Conservation (phyloP, 306 rosid genomes). For the Sicyos edulis region DNA sequence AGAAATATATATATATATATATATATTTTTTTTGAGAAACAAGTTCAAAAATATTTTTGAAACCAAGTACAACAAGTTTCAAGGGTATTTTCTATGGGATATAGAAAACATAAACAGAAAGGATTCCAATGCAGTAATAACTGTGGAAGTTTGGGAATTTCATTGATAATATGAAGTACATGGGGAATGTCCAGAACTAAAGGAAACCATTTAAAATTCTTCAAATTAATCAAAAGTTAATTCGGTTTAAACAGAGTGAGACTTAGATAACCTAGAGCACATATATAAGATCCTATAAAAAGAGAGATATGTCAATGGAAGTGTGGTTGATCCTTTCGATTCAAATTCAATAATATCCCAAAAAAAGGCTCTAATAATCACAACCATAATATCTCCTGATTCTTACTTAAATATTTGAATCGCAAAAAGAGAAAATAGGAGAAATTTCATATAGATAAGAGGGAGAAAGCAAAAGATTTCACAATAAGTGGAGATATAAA, state of each 20-base stretch:
- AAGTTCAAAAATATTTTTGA: too few species aligned
- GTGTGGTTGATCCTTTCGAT: not conserved
- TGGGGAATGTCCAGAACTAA: too few species aligned
- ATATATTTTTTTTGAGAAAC: too few species aligned
- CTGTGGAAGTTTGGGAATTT: too few species aligned
- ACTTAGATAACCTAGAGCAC: not conserved
- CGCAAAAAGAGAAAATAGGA: not conserved
- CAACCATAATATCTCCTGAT: not conserved
- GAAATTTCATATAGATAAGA: not conserved
- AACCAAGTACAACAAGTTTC: too few species aligned
- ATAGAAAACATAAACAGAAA: too few species aligned
- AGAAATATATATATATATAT: too few species aligned
- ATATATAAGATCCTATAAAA: not conserved
- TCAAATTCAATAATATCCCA: not conserved
- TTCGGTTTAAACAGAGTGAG: not conserved
- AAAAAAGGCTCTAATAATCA: not conserved
- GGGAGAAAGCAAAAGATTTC: not conserved
- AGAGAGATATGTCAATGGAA: not conserved
- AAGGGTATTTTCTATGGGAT: too few species aligned
- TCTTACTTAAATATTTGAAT: not conserved
- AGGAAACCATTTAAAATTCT: too few species aligned
- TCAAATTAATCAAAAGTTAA: too few species aligned
- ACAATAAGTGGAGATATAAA: not conserved
- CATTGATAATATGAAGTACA: too few species aligned
- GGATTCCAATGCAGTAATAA: too few species aligned